phyloP scores from a whole-genome alignment of 768 basidiomycete genomes.

The Naganishia onofrii region DNA sequence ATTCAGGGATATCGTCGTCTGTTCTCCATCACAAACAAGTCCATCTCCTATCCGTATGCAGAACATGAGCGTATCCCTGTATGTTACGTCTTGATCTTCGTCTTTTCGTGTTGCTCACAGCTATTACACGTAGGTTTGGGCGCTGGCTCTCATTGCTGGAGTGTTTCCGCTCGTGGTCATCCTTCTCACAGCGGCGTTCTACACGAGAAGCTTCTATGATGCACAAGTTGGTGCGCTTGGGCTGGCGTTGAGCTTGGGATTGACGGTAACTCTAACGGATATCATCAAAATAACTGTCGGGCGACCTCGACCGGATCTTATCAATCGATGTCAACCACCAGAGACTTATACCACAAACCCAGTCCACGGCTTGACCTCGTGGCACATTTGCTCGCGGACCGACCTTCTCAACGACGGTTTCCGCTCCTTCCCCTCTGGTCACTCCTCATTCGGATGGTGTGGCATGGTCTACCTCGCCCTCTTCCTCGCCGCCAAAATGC shows the following conservation, averaged over 20 bases:
- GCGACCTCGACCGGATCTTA: conserved; percentile 49
- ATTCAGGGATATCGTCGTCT: conserved; percentile 41
- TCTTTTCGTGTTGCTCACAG: background rate
- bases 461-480: conserved; percentile 50
- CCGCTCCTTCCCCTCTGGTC: conserved; percentile 48
- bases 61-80: conserved; percentile 42
- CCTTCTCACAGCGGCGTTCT: conserved; percentile 36
- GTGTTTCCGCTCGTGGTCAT: conserved; percentile 45
- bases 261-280: conserved; percentile 47
- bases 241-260: conserved; percentile 41
- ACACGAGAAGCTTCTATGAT: conserved; percentile 32
- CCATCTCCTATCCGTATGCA: conserved; percentile 45
- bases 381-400: conserved; percentile 43
- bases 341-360: conserved; percentile 41
- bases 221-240: conserved; percentile 44
- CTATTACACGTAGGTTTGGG: conserved; percentile 34
- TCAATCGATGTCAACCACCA: conserved; percentile 48
- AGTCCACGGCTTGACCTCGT: conserved; percentile 44
- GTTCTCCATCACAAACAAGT: conserved; percentile 44
- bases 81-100: background rate
- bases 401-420: conserved; percentile 47
- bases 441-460: conserved; percentile 46
- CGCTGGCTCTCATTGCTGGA: conserved; percentile 44
- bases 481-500: conserved; percentile 34
- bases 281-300: conserved; percentile 50